Evolutionary conservation across 768 basidiomycete genomes (phyloP).

Genomic region (Serendipita sp.): DNA sequence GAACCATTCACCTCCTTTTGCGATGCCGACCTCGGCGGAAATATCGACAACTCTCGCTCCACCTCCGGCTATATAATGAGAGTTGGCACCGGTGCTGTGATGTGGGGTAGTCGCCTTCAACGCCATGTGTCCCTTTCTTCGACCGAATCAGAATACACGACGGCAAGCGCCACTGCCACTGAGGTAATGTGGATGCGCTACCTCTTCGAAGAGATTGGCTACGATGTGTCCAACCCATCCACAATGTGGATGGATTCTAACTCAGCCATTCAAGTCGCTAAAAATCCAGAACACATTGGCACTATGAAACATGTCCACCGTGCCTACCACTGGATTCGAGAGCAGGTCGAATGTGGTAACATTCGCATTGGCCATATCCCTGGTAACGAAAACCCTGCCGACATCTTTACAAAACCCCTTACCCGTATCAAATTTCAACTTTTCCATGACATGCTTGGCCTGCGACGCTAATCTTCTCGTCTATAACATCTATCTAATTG

Average conservation of each 20-base stretch:
- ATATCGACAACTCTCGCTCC: slow-evolving; percentile 17
- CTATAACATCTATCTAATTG: not conserved
- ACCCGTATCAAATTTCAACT: not conserved
- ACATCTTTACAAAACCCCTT: not conserved
- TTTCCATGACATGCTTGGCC: not conserved
- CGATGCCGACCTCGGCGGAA: slow-evolving; percentile 21
- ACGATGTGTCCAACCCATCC: slow-evolving; percentile 9
- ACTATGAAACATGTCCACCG: slow-evolving; percentile 21
- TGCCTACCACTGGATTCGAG: slow-evolving; percentile 16
- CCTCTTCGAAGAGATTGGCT: slow-evolving; percentile 12
- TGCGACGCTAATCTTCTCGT: not conserved
- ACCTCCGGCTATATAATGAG: slow-evolving; percentile 23
- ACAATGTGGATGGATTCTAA: slow-evolving; percentile 23
- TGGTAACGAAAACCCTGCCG: not conserved
- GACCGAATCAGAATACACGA: slow-evolving; percentile 18
- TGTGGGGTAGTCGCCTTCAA: slow-evolving; percentile 26
- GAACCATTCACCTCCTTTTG: slow-evolving; percentile 13
- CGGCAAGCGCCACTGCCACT: slow-evolving; percentile 8
- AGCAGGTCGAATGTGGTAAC: not conserved
- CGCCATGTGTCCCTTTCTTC: slow-evolving; percentile 21
- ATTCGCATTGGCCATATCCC: not conserved
- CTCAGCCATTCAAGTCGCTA: slow-evolving; percentile 17
- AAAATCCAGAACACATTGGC: slow-evolving; percentile 18
- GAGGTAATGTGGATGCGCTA: slow-evolving; percentile 15
- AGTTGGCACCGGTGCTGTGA: slow-evolving; percentile 21